Base-by-base conservation (phyloP, 495 filamentous ascomycete species). In the Platismatia glauca region DNA sequence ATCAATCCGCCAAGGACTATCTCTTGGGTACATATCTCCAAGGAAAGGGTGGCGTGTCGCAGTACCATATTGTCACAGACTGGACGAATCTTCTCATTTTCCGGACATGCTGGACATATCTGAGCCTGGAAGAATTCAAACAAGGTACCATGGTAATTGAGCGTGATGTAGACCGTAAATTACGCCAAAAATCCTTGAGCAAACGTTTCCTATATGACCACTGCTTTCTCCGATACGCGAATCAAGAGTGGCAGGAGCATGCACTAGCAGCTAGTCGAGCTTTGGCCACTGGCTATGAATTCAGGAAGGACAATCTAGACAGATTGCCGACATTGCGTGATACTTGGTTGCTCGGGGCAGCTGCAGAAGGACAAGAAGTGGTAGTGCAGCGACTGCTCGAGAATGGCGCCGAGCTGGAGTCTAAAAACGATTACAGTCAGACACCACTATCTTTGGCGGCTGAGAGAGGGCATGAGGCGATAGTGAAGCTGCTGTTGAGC, bases 1-100 rank as follows among this genome's bases (percentile, higher is more conserved):
- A 71, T 46, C 57, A 70, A 48, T 71, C 69, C 29, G 69, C 69
- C 15, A 69, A 68, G 38, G 69, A 71, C 15, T 58, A 58, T 7
- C 56, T 58, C n/a, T 41, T 58, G 22, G 9, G 56, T 15, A 9
- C 4, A 29, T 7, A 33, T 44, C 57, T 58, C 13, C 37, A 58
- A 58, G 18, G 1, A 11, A 43, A 58, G 2, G 24, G 5, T 1
- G 16, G 11, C 13, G 15, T 58, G 37, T 58, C 57, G 13, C 57
- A 43, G 12, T 58, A 58, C 33, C 57, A 43, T 4, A 33, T 58
- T 43, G 12, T 44, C 24, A 3, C n/a, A 12, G 57, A 58, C 15
- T 12, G 7, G 11, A 31, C 57, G 2, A 58, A 58, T 33, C 57
- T 58, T 33, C 57, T 31, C 3, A 41, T 58, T 0, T 58, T 58